Percentiles rank a stretch among this genome's conserved stretches.
These are phyloP conservation scores for Pythium periplocum DNA, from an alignment of 352 stramenopile species.

Conservation along the genomic window DNA sequence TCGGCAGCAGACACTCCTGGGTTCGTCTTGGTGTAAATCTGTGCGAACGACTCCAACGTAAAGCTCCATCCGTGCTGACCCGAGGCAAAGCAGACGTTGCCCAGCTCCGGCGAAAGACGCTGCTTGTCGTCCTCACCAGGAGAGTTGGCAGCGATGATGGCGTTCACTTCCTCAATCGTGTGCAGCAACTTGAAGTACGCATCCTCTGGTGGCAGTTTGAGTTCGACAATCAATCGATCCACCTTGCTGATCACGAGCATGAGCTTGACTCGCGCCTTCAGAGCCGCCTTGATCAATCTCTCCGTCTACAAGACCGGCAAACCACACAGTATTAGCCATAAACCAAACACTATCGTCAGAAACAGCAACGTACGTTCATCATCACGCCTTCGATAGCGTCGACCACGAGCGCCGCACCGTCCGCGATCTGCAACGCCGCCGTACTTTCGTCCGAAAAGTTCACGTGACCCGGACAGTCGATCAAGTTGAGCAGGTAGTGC, in stretches of 20 bases:
- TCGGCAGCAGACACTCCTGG: conserved; percentile 70
- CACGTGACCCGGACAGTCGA: conserved; percentile 97
- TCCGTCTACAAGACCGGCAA: conserved; percentile 78
- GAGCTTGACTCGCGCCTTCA: conserved; percentile 88
- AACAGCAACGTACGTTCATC: conserved; percentile 76
- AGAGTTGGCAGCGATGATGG: conserved; percentile 75
- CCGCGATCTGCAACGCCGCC: conserved; percentile 89
- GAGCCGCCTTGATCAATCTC: conserved; percentile 89
- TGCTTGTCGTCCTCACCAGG: conserved; percentile 34
- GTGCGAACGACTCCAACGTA: conserved; percentile 94
- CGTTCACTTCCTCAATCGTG: conserved; percentile 97
- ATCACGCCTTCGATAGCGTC: conserved; percentile 98
- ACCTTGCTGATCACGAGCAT: conserved; percentile 97
- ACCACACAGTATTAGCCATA: conserved; percentile 2
- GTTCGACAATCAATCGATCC: conserved; percentile 97
- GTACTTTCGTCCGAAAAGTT: conserved; percentile 97
- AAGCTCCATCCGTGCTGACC: conserved; percentile 97
- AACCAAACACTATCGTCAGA: conserved; percentile 2
- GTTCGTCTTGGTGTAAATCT: conserved; percentile 72
- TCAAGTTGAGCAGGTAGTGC: conserved; percentile 93
- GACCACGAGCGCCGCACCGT: conserved; percentile 95
- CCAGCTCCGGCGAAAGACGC: conserved; percentile 87
- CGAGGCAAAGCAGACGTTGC: conserved; percentile 98
- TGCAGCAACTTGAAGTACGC: conserved; percentile 98
- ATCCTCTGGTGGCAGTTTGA: conserved; percentile 97